A percentile compares a stretch with the other conserved stretches of the same genome.
Conservation (phyloP, 2,329 filamentous ascomycete species). For the Emmonsiellopsis sp. region DNA sequence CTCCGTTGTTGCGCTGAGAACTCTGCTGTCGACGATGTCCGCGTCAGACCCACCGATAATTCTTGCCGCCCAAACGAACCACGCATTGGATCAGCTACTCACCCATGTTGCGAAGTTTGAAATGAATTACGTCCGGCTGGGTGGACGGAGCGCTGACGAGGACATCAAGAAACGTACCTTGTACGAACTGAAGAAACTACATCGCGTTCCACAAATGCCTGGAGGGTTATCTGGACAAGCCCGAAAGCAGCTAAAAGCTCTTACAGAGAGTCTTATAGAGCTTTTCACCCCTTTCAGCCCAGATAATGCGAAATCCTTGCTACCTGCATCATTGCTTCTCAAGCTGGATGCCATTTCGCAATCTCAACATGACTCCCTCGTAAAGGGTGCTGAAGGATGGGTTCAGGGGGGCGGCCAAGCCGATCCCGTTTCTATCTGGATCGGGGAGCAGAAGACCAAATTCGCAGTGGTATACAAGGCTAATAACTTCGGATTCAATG, state of each 20-base stretch:
- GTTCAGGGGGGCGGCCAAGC: constrained; percentile 26
- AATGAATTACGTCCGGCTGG: constrained; percentile 55
- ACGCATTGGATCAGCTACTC: constrained; percentile 77
- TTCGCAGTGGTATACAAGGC: constrained; percentile 37
- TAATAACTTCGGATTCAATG: constrained; percentile 45
- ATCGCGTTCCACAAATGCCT: constrained; percentile 23
- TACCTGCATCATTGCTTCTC: constrained; percentile 48
- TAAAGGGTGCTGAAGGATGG: constrained; percentile 38
- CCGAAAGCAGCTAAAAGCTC: constrained; percentile 31
- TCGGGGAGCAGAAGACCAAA: constrained; percentile 43
- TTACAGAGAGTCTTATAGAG: constrained; percentile 33
- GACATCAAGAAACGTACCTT: constrained; percentile 59
- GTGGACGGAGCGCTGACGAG: constrained; percentile 58
- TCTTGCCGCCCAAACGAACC: constrained; percentile 80
- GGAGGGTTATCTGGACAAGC: constrained; percentile 35
- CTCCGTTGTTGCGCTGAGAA: constrained; percentile 61
- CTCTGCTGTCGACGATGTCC: constrained; percentile 53
- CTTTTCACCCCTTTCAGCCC: constrained; percentile 36
- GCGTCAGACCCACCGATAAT: constrained; percentile 59
- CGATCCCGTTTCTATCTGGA: constrained; percentile 45
- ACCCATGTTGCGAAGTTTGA: constrained; percentile 55
- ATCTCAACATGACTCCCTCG: constrained; percentile 55
- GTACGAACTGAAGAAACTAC: constrained; percentile 47
- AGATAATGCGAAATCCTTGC: constrained; percentile 30
- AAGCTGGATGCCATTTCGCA: constrained; percentile 51